Conservation (phyloP, 176 grass and related monocot species). For the Eremochloa ophiuroides region DNA sequence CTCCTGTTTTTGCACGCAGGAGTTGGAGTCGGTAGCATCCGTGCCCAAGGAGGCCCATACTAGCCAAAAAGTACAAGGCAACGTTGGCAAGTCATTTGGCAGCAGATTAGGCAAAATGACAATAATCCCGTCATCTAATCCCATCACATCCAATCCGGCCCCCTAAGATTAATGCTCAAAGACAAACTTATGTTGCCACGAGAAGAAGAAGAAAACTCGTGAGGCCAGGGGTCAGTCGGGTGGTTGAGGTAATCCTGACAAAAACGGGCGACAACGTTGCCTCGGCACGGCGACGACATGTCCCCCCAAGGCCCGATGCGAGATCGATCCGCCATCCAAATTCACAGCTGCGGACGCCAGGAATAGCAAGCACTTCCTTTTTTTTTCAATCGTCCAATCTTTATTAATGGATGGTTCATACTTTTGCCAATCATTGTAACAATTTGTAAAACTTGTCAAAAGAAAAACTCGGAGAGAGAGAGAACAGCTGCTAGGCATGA, state of each 20-base stretch:
- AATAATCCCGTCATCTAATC: not conserved
- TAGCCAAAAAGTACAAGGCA: not conserved
- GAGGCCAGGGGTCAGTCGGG: slow-evolving; percentile 19
- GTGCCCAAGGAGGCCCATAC: no score
- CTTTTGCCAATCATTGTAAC: not conserved
- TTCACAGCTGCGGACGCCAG: not conserved
- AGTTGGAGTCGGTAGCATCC: no score
- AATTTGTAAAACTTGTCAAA: not conserved
- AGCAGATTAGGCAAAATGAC: slow-evolving; percentile 22
- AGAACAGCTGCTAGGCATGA: not conserved
- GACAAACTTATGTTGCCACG: slow-evolving; percentile 33
- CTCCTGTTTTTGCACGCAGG: no score
- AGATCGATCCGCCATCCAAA: not conserved
- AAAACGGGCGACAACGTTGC: slow-evolving; percentile 29
- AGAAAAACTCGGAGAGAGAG: not conserved
- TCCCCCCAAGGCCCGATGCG: not conserved
- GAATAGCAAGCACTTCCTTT: not conserved
- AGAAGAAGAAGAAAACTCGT: not conserved
- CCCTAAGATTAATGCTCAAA: slow-evolving; percentile 4
- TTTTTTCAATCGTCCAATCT: not conserved
- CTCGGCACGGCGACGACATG: not conserved
- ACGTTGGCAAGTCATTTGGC: slow-evolving; percentile 22
- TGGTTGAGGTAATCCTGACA: slow-evolving; percentile 44
- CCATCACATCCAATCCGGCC: not conserved
- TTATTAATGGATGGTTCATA: not conserved